Evolutionary conservation across 2,329 filamentous ascomycete genomes (phyloP), one percentile per base, ranked within the genome.

Genomic region (Xylaria sp.): DNA sequence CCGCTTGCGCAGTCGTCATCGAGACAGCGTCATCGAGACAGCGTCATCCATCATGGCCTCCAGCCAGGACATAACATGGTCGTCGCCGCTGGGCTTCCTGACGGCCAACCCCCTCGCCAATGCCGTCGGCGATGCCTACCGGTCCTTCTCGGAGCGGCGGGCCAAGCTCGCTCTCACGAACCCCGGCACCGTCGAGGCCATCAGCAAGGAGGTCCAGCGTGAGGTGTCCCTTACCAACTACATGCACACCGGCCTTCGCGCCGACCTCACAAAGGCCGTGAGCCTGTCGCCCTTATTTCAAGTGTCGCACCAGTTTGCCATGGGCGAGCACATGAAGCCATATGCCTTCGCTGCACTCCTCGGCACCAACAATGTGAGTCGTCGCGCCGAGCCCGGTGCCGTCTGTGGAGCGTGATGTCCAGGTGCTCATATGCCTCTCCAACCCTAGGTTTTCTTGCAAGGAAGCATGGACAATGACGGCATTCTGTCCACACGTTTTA

Each of bases 171-270:
- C 94, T 72, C 87, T 99, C 76, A 88, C 91, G 75, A 98, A 98
- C 83, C 96, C 96, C 50, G 96, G 96, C 77, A 94, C 92, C 62
- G 91, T 98, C 75, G 96, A 99, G 83, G 91, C 90, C 79, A 91
- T 97, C 81, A 89, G 92, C 76, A 91, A 92, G 81, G 96, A 99
- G 86, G 94, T 98, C 72, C 92, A 97, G 85, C 94, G 94, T 83
- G 94, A 98, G 88, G 94, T 98, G 76, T 91, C 98, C 81, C 90
- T 98, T 78, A 96, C 92, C 84, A 97, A 98, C 86, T 92, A 94
- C 82, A 97, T 96, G 90, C 98, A 99, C 86, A 92, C 93, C 54
- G 96, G 96, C 78, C 88, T 99, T 81, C 93, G 95, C 80, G 97
- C 95, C 81, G 96, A 99, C 83, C 86, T 98, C 80, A 98, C 94